phyloP scores from a whole-genome alignment of 2,329 filamentous ascomycete genomes.

The Leptographium radiaticola region DNA sequence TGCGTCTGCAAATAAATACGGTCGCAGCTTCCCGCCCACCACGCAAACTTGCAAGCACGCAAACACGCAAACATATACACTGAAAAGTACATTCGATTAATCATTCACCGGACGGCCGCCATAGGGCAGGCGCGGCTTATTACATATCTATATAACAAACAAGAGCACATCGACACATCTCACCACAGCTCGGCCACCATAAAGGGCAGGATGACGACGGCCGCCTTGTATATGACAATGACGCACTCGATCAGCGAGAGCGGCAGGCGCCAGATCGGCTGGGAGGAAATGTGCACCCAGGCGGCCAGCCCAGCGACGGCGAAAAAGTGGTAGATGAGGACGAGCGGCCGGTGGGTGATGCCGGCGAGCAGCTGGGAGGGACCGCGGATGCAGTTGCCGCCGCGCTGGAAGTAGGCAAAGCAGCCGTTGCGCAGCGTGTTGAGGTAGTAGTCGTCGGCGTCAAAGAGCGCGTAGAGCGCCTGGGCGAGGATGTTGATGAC shows the following conservation, averaged over 20 bases:
- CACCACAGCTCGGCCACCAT: slow-evolving; percentile 28
- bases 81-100: too few relatives aligned
- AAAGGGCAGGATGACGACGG: slow-evolving; percentile 69
- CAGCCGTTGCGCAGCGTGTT: slow-evolving; percentile 76
- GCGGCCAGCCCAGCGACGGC: not conserved
- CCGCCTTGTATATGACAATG: slow-evolving; percentile 66
- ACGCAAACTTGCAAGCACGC: too few relatives aligned
- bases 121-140: not conserved
- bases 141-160: not conserved
- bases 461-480: slow-evolving; percentile 84
- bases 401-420: slow-evolving; percentile 79
- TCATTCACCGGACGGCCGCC: too few relatives aligned
- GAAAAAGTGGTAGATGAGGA: slow-evolving; percentile 21
- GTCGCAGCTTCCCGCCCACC: too few relatives aligned
- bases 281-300: slow-evolving; percentile 18
- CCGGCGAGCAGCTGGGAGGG: slow-evolving; percentile 35
- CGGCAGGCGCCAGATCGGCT: slow-evolving; percentile 29
- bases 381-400: slow-evolving; percentile 60
- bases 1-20: too few relatives aligned
- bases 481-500: slow-evolving; percentile 98
- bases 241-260: slow-evolving; percentile 51
- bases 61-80: too few relatives aligned
- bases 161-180: not conserved
- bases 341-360: slow-evolving; percentile 56
- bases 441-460: slow-evolving; percentile 67